phyloP scores from a whole-genome alignment of 2,329 filamentous ascomycete genomes.

The Triangularia setosa region DNA sequence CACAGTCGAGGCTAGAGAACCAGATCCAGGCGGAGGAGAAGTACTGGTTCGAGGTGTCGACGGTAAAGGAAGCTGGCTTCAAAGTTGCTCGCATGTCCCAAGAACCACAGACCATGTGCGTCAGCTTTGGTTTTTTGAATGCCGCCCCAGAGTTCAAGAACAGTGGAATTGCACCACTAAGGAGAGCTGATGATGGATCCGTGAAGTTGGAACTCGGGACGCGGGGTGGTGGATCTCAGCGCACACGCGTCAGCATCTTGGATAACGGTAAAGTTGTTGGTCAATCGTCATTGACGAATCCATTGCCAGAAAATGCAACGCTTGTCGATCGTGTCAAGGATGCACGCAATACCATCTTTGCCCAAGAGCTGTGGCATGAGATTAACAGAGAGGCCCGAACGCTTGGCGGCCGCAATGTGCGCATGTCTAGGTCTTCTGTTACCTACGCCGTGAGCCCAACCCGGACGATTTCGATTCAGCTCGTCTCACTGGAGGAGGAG shows the following conservation, averaged over 20 bases:
- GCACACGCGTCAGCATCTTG: slow-evolving; percentile 65
- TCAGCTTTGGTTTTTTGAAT: slow-evolving; percentile 77
- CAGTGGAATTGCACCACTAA: slow-evolving; percentile 76
- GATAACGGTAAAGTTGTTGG: slow-evolving; percentile 57
- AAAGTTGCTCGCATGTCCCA: slow-evolving; percentile 73
- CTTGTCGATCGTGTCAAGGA: slow-evolving; percentile 68
- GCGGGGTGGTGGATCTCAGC: slow-evolving; percentile 49
- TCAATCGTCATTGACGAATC: slow-evolving; percentile 47
- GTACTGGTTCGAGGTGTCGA: slow-evolving; percentile 85
- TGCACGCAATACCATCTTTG: slow-evolving; percentile 73
- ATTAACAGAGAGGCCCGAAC: slow-evolving; percentile 75
- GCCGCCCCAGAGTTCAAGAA: slow-evolving; percentile 57
- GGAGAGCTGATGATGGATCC: slow-evolving; percentile 68
- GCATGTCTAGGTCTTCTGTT: slow-evolving; percentile 55
- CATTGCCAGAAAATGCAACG: slow-evolving; percentile 52
- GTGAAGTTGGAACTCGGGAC: slow-evolving; percentile 67
- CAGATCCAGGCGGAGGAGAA: slow-evolving; percentile 77
- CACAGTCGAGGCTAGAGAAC: slow-evolving; percentile 66
- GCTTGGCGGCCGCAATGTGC: slow-evolving; percentile 67
- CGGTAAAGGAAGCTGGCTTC: slow-evolving; percentile 82
- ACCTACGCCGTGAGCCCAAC: slow-evolving; percentile 50
- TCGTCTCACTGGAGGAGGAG: slow-evolving; percentile 57
- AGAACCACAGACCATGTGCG: slow-evolving; percentile 70
- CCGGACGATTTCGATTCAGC: slow-evolving; percentile 62
- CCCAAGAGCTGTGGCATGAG: slow-evolving; percentile 88